Conservation (phyloP, 2,329 filamentous ascomycete species). For the Verticillium albo-atrum region DNA sequence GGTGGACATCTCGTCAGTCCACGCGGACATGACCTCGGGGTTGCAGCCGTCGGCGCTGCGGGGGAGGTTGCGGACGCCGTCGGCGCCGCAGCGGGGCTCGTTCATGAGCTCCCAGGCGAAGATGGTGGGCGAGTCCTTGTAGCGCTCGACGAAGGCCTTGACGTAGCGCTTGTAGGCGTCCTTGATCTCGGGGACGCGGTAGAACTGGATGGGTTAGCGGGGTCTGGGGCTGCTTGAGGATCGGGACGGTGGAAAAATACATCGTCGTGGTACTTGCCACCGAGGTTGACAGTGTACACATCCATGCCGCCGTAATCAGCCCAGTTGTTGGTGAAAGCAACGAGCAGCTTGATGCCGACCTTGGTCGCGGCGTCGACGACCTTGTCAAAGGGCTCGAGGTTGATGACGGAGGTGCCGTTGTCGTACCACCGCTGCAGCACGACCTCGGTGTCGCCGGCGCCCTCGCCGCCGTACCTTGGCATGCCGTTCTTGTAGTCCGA, state of each 20-base stretch:
- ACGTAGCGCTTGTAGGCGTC: constrained; percentile 55
- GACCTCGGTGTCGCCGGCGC: constrained; percentile 37
- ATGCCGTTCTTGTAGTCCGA: constrained; percentile 35
- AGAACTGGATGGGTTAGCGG: constrained; percentile 31
- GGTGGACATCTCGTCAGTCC: constrained; percentile 50
- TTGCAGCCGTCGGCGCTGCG: constrained; percentile 29
- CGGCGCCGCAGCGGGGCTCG: constrained; percentile 48
- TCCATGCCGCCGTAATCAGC: constrained; percentile 52
- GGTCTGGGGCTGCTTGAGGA: not conserved
- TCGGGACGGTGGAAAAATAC: constrained; percentile 16
- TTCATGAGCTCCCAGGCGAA: constrained; percentile 67
- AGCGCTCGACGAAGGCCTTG: constrained; percentile 54
- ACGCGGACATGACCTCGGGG: constrained; percentile 36
- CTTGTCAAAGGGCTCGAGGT: constrained; percentile 39
- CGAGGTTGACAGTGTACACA: constrained; percentile 46
- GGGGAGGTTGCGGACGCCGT: constrained; percentile 39
- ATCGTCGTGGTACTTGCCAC: constrained; percentile 43
- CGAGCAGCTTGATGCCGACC: constrained; percentile 43
- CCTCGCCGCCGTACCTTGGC: constrained; percentile 47
- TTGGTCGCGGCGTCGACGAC: constrained; percentile 43
- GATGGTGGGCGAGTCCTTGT: constrained; percentile 53
- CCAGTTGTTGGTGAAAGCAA: constrained; percentile 51
- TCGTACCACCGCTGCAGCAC: constrained; percentile 40
- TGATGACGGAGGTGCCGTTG: constrained; percentile 41
- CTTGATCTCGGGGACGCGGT: constrained; percentile 44